Base-by-base conservation (phyloP, 192 early-diverging fungal species). In the Coemansia sp. region DNA sequence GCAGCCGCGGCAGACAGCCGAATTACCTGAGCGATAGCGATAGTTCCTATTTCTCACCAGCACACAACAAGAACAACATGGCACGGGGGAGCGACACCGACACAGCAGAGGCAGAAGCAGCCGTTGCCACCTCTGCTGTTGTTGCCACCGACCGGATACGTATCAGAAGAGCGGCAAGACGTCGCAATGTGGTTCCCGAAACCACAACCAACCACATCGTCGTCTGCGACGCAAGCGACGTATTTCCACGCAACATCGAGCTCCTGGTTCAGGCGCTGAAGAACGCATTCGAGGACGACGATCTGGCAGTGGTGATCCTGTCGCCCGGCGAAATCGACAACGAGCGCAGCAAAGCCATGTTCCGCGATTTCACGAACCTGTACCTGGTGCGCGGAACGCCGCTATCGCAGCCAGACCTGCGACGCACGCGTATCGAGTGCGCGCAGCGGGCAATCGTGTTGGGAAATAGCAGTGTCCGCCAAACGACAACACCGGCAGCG, bases 161-260 rank as follows among this genome's bases (percentile, higher is more conserved):
- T 8, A 26, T 47, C 16, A 65, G 63, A 51, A 45, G 46, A 8
- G 26, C 67, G 4, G 39, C 62, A 5, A 51, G 69, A 5, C 61
- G 65, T 8, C 48, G 36, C 15, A 65, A 78, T 55, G 45, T 46
- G 5, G 65, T 84, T 1, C 77, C 83, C 0, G 15, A 9, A 1
- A 22, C 62, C 5, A 46, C 77, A 0, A 11, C 16, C 16, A 66
- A 71, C 62, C 83, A 84, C 21, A 72, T 84, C 16, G 74, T 84
- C 12, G 63, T 84, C 8, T 77, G 78, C 47, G 78, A 80, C 37
- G 62, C 72, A 26, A 75, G 83, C 61, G 26, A 56, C 36, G 36
- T 18, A 45, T 84, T 84, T 22, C 83, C 83, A 15, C 77, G 83
- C 42, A 80, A 80, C 66, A 49, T 80, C 65, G 74, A 73, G 47